phyloP scores from a whole-genome alignment of 495 filamentous ascomycete species.

The Aspergillus coremiiformis region DNA sequence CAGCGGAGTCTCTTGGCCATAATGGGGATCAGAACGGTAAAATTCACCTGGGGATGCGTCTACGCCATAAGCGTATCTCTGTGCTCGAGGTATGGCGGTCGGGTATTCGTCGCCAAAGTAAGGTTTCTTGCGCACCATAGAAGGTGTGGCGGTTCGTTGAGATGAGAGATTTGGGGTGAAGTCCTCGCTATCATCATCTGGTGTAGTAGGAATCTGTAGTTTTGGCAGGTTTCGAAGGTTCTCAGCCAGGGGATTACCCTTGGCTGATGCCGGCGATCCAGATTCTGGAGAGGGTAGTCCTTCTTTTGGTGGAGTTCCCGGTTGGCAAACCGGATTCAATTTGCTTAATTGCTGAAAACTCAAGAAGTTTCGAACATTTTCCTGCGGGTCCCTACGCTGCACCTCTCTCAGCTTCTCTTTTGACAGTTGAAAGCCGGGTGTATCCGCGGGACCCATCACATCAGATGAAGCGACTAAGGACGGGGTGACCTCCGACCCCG shows the following conservation, averaged over 20 bases:
- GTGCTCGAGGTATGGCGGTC: no score
- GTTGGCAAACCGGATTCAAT: no score
- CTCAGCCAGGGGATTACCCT: conserved; percentile 19
- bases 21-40: no score
- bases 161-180: conserved; percentile 10
- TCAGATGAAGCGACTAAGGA: conserved; percentile 90
- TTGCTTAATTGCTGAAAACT: conserved; percentile 64
- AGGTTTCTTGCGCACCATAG: no score
- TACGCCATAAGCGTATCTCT: no score
- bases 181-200: conserved; percentile 1
- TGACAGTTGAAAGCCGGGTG: conserved; percentile 59
- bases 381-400: conserved; percentile 69
- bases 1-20: conserved; percentile 71
- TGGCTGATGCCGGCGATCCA: no score
- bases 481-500: conserved; percentile 41
- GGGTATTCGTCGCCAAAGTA: no score
- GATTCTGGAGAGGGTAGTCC: no score
- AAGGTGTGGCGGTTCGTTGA: conserved; percentile 22
- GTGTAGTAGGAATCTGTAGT: conserved; percentile 47
- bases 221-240: conserved; percentile 51
- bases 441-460: conserved; percentile 53
- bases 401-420: conserved; percentile 62
- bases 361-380: conserved; percentile 85
- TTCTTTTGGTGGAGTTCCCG: no score
- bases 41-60: no score